Conservation (phyloP, 306 rosid species). For the Sophora flavescens region DNA sequence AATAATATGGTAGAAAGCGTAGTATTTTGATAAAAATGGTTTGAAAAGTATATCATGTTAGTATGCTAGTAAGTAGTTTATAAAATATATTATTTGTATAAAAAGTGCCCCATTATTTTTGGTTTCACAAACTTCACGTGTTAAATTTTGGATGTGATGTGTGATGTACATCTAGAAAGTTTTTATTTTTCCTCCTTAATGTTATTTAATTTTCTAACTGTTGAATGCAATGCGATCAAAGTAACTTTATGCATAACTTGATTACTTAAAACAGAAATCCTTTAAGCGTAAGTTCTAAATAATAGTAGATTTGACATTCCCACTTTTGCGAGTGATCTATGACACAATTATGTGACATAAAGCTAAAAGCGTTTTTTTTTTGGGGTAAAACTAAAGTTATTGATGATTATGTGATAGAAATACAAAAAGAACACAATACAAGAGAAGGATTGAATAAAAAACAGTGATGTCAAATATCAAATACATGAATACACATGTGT, state of each 20-base stretch:
- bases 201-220: conserved; percentile 42
- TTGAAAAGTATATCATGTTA: not conserved
- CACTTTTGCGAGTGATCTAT: conserved; percentile 31
- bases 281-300: conserved; percentile 12
- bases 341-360: conserved; percentile 29
- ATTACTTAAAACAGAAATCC: not conserved
- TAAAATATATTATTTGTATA: not conserved
- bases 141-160: not conserved
- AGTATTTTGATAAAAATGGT: not conserved
- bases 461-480: not conserved
- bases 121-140: conserved; percentile 7
- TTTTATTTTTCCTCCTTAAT: conserved; percentile 27
- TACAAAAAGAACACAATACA: not conserved
- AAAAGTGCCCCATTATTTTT: not conserved
- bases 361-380: not conserved
- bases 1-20: not conserved
- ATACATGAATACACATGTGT: not conserved
- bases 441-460: no score
- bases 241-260: conserved; percentile 26
- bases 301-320: conserved; percentile 15
- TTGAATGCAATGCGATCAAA: conserved; percentile 44
- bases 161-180: not conserved
- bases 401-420: conserved; percentile 6
- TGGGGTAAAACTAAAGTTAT: not conserved
- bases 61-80: not conserved